phyloP scores from a whole-genome alignment of 2,329 filamentous ascomycete genomes.

The Fusarium azukiicola region DNA sequence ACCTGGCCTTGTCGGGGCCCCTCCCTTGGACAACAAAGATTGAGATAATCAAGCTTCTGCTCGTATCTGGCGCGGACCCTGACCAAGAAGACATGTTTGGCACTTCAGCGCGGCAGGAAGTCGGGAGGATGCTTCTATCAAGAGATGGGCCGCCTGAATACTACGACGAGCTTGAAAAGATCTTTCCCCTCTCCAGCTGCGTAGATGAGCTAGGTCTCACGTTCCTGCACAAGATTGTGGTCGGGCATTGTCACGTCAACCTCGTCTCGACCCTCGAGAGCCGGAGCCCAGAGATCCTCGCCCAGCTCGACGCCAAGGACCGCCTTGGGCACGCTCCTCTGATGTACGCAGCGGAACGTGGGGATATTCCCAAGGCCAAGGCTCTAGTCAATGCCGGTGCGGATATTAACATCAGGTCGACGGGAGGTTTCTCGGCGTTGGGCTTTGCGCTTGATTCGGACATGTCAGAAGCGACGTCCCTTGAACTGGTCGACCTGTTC shows the following conservation, averaged over 20 bases:
- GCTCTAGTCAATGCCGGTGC: slow-evolving; percentile 3
- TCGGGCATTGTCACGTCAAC: not conserved
- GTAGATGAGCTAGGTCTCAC: not conserved
- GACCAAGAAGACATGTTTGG: slow-evolving; percentile 4
- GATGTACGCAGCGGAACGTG: not conserved
- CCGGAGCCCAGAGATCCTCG: not conserved
- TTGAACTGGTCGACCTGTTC: not conserved
- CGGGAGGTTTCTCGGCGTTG: not conserved
- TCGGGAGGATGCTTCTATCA: not conserved
- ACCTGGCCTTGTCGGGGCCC: not conserved
- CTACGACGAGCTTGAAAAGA: not conserved
- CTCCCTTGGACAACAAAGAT: not conserved
- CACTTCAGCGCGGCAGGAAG: not conserved
- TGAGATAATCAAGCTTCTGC: not conserved
- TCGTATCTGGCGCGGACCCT: not conserved
- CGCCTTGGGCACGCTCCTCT: not conserved
- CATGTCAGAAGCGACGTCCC: not conserved
- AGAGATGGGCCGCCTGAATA: not conserved
- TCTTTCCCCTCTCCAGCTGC: not conserved
- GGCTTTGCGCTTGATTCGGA: not conserved
- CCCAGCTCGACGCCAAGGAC: not conserved
- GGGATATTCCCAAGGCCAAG: not conserved
- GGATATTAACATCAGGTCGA: not conserved
- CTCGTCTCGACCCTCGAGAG: not conserved
- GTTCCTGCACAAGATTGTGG: slow-evolving; percentile 5